Base-by-base conservation (phyloP, 2,329 filamentous ascomycete species). In the Colletotrichum navitas region DNA sequence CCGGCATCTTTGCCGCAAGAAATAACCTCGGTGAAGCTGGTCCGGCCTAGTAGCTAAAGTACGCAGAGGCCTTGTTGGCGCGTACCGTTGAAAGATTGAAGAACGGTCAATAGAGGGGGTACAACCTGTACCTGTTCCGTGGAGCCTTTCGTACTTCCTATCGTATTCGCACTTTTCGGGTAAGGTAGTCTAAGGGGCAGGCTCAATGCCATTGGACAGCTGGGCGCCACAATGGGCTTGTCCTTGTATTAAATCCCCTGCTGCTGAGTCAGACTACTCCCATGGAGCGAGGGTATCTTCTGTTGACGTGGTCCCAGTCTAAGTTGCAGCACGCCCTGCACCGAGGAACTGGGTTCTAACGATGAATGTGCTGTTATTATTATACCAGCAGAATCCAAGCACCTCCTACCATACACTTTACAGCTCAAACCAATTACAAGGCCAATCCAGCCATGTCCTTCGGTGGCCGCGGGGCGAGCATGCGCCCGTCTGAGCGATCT, bases 81-180 rank as follows among this genome's bases (percentile, higher is more conserved):
- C 63, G 63, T 47, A 47, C n/a, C 45, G 52, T 58, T 26, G 52
- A 24, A 14, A 65, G 41, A 49, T 32, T n/a, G 32, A 43, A 62
- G 29, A 65, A 34, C 52, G 68, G 45, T 54, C 68, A 63, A 63
- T 68, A 63, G 68, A 71, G 68, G 51, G 68, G 36, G 34, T 51
- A 45, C 39, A 71, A 60, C 24, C 64, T 59, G 66, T 51, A 63
- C 45, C 36, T 36, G 61, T 52, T 45, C 59, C 68, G 68, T 65
- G 68, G 68, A 71, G 52, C 36, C 65, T 66, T 54, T 71, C 65
- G 68, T 49, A 68, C 45, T 49, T 41, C 5, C 16, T 2, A 21
- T 68, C 60, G 65, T 71, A 68, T 47, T 71, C 68, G 59, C 47
- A 71, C 59, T 68, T 59, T 29, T 63, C 68, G 65, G 59, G 47